Conservation (phyloP, 73 alveolate species). For the Paraurostyla sp. region DNA sequence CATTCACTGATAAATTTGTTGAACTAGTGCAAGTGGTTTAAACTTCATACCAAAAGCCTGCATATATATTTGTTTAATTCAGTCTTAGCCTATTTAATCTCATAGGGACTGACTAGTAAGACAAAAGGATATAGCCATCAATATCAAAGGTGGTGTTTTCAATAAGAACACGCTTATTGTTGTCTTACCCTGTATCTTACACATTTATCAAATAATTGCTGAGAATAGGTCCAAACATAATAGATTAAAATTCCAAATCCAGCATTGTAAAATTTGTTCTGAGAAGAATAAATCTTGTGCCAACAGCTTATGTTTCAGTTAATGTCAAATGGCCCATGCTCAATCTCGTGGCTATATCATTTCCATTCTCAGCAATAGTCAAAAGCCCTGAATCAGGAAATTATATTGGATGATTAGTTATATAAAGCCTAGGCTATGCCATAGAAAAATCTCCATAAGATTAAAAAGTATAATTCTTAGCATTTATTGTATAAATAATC, state of each 20-base stretch:
- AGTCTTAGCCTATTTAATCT: background rate
- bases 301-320: background rate
- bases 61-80: conserved; percentile 15
- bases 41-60: conserved; percentile 45
- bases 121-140: conserved; percentile 11
- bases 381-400: conserved; percentile 7
- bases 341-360: background rate
- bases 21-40: background rate
- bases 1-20: background rate
- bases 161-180: background rate
- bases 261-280: background rate
- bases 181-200: background rate
- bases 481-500: background rate
- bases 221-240: conserved; percentile 44
- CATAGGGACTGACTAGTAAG: background rate
- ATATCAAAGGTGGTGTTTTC: background rate
- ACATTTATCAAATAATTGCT: background rate
- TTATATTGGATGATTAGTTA: background rate
- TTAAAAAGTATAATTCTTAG: background rate
- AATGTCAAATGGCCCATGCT: background rate
- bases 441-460: background rate
- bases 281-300: background rate
- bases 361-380: background rate
- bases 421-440: background rate
- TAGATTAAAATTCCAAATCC: background rate